Percentiles rank a stretch among this genome's conserved stretches.
These are phyloP conservation scores for Mercurialis annua DNA, from an alignment of 345 rosid species.

Conservation along the genomic window DNA sequence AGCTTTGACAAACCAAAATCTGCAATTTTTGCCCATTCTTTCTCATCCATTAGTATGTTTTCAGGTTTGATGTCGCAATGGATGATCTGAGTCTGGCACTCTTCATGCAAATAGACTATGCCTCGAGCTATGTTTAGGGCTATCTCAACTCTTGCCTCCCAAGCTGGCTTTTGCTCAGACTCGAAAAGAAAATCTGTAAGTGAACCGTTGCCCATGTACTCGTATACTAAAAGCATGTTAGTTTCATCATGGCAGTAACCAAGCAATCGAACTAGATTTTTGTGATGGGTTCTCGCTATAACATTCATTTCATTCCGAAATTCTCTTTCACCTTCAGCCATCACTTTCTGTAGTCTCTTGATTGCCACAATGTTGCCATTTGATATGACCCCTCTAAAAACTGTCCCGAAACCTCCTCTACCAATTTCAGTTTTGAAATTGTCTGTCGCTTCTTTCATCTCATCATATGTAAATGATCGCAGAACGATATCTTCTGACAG, in stretches of 20 bases:
- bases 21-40: conserved; percentile 13
- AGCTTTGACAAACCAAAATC: conserved; percentile 24
- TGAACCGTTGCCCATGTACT: conserved; percentile 22
- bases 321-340: conserved; percentile 14
- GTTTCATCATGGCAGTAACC: conserved; percentile 29
- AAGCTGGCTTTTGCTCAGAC: background rate
- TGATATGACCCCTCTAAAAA: conserved; percentile 19
- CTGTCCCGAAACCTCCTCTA: conserved; percentile 11
- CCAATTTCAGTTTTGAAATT: conserved; percentile 21
- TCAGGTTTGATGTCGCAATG: conserved; percentile 18
- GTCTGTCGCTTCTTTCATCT: conserved; percentile 22
- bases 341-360: conserved; percentile 17
- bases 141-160: conserved; percentile 20
- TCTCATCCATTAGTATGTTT: conserved; percentile 24
- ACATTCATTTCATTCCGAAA: no score
- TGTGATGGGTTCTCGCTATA: conserved; percentile 28
- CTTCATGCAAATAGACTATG: conserved; percentile 20
- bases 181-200: conserved; percentile 9
- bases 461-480: conserved; percentile 17
- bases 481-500: conserved; percentile 11
- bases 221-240: conserved; percentile 21
- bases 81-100: conserved; percentile 19
- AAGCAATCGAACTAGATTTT: conserved; percentile 24
- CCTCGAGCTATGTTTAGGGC: conserved; percentile 20
- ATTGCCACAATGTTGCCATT: conserved; percentile 9